phyloP scores from a whole-genome alignment of 305 asterid species.

The Andrographis paniculata region DNA sequence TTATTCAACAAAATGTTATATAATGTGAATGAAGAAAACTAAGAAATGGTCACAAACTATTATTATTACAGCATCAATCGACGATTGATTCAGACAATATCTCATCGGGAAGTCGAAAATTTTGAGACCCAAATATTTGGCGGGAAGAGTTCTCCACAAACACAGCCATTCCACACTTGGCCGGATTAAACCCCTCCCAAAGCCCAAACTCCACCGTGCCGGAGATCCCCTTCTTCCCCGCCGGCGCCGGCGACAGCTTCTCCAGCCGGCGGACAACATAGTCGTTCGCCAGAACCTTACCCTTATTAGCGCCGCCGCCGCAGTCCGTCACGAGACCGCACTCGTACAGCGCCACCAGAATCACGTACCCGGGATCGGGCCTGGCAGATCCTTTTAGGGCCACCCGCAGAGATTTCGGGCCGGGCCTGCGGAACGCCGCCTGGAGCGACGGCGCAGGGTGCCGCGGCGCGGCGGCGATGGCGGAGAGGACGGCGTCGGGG shows the following conservation, averaged over 20 bases:
- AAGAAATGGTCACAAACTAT: too few species aligned
- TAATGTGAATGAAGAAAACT: too few species aligned
- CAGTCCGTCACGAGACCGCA: slow-evolving; percentile 58
- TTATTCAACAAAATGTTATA: too few species aligned
- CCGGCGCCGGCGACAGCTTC: slow-evolving; percentile 56
- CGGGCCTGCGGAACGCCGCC: slow-evolving; percentile 59
- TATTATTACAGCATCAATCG: not conserved
- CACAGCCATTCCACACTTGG: slow-evolving; percentile 57
- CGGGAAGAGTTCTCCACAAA: slow-evolving; percentile 47
- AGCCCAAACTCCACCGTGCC: slow-evolving; percentile 46
- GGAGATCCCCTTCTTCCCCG: slow-evolving; percentile 47
- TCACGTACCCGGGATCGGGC: slow-evolving; percentile 48
- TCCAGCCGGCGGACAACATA: slow-evolving; percentile 68
- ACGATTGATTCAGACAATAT: slow-evolving; percentile 9
- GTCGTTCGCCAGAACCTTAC: slow-evolving; percentile 59
- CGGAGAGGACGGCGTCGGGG: slow-evolving; percentile 43
- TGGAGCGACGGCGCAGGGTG: slow-evolving; percentile 59
- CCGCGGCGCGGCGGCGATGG: slow-evolving; percentile 49
- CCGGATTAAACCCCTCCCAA: slow-evolving; percentile 61
- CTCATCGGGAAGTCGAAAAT: slow-evolving; percentile 53
- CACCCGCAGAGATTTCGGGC: slow-evolving; percentile 46
- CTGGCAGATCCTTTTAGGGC: slow-evolving; percentile 51
- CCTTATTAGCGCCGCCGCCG: slow-evolving; percentile 57
- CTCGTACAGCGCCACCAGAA: slow-evolving; percentile 68
- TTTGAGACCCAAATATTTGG: slow-evolving; percentile 70